Base-by-base conservation (phyloP, 1,139 yeast species). In the Saccharomyces pastorianus region DNA sequence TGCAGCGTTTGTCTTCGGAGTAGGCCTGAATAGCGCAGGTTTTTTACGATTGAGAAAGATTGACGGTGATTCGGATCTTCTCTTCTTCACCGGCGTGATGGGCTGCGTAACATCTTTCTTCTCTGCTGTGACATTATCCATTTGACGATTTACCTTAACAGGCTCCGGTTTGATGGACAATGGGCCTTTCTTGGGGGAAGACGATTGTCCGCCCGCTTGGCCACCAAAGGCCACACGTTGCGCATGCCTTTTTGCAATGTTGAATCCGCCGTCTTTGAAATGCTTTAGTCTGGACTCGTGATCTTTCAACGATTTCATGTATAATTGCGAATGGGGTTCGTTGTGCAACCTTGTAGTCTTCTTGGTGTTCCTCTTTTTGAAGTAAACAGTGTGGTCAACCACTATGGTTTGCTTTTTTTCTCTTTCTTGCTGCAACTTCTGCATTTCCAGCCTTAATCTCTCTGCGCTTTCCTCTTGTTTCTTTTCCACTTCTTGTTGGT, bases 401-500 rank as follows among this genome's bases (percentile, higher is more conserved):
- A 64, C 65, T 0, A 72, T 63, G 1, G 81, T 76, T 57, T 79
- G 75, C 53, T 79, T 81, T 51, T 71, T 73, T 14, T 76, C 72
- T 59, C 80, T 79, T 53, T 79, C 75, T 51, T 68, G 61, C 56
- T 75, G 69, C 20, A 79, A 63, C 55, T 70, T 69, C 56, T 74
- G 73, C 57, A 77, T 77, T 59, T 78, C 71, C 48, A 70, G 64
- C 56, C 84, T 70, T 48, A 81, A 68, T 53, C 81, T 69, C 53
- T 74, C 76, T 1, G 83, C 76, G 14, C 82, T 78, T 58, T 77
- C 74, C 52, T 77, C 77, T 53, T 81, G 72, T 60, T 80, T 79
- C 52, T 65, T 64, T 26, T 75, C 74, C 34, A 77, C 70, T 51
- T 82, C 85, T 27, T 70, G 63, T 20, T 67, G 64, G 59, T 80